phyloP scores from a whole-genome alignment of 1,139 yeast genomes.

The Pichia cactophila region DNA sequence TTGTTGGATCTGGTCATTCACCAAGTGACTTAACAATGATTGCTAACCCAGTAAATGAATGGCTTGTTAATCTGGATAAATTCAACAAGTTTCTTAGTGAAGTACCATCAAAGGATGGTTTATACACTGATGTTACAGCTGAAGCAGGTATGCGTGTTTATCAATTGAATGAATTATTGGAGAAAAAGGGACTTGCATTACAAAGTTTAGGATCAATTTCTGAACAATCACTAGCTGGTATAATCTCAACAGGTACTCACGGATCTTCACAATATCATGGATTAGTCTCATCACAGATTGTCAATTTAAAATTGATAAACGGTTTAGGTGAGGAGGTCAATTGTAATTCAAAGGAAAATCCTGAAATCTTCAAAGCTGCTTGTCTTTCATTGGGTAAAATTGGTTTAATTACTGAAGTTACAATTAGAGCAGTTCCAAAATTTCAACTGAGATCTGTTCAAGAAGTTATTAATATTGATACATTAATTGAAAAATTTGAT shows the following conservation, averaged over 20 bases:
- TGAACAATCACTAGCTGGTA: slow-evolving; percentile 90
- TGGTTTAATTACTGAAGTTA: slow-evolving; percentile 85
- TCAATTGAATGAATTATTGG: slow-evolving; percentile 65
- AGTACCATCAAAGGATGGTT: slow-evolving; percentile 37
- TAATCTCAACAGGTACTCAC: slow-evolving; percentile 93
- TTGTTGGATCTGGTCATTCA: slow-evolving; percentile 93
- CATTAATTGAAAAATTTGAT: slow-evolving; percentile 62
- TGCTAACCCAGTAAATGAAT: slow-evolving; percentile 36
- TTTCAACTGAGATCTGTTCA: slow-evolving; percentile 77
- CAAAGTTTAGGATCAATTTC: slow-evolving; percentile 92
- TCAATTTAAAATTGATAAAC: slow-evolving; percentile 62
- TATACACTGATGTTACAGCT: slow-evolving; percentile 82
- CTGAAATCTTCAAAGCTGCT: slow-evolving; percentile 76
- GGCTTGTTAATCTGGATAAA: slow-evolving; percentile 83
- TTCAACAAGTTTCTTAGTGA: slow-evolving; percentile 48
- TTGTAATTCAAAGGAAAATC: slow-evolving; percentile 63
- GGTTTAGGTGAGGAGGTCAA: slow-evolving; percentile 64
- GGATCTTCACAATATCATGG: slow-evolving; percentile 95
- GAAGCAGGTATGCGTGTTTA: slow-evolving; percentile 87
- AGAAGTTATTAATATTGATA: slow-evolving; percentile 72
- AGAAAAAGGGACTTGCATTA: slow-evolving; percentile 60
- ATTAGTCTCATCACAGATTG: slow-evolving; percentile 80
- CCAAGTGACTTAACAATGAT: slow-evolving; percentile 92
- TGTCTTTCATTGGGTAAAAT: slow-evolving; percentile 81
- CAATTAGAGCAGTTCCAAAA: slow-evolving; percentile 75